Base-by-base conservation (phyloP, 164 flowering plant species). In the Tetracentron sinense region DNA sequence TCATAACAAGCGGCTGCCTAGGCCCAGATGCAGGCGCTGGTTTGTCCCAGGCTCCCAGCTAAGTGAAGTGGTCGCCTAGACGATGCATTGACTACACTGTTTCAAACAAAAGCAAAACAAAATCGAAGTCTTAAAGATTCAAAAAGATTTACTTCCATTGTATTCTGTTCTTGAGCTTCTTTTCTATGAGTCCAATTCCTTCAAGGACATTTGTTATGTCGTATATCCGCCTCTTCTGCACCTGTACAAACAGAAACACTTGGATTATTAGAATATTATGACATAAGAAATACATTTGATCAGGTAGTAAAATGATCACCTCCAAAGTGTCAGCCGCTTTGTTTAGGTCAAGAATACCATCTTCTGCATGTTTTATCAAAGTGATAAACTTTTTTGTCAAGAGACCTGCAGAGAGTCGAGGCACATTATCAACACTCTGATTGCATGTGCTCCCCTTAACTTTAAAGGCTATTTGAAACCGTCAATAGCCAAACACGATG, bases 121-220 rank as follows among this genome's bases (percentile, higher is more conserved):
- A 19, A 35, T 51, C 28, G 38, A 58, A 59, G 19, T 28, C 6
- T 16, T 58, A 19, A 42, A 63, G 42, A 53, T 10, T 11, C 3
- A 54, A 63, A 50, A 46, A 54, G 48, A 27, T 84, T 84, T 87
- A 94, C 98, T 86, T 94, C 98, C 98, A 94, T 49, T 70, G 93
- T 55, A 94, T 94, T 75, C 86, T 83, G 83, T 91, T 94, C 75
- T 91, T 90, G 56, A 91, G 86, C 77, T 87, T 89, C 81, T 94
- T 94, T 69, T 94, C 97, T 58, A 94, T 94, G 35, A 91, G 96
- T 58, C 95, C 97, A 70, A 94, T 89, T 68, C 98, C 98, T 79
- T 94, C 98, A 69, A 94, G 73, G 33, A 94, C 98, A 83, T 91
- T 94, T 49, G 97, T 94, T 63, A 94, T 94, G 77, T 94, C 96